Conservation (phyloP, 176 grass and related monocot genomes). For the Aegilops sharonensis region DNA sequence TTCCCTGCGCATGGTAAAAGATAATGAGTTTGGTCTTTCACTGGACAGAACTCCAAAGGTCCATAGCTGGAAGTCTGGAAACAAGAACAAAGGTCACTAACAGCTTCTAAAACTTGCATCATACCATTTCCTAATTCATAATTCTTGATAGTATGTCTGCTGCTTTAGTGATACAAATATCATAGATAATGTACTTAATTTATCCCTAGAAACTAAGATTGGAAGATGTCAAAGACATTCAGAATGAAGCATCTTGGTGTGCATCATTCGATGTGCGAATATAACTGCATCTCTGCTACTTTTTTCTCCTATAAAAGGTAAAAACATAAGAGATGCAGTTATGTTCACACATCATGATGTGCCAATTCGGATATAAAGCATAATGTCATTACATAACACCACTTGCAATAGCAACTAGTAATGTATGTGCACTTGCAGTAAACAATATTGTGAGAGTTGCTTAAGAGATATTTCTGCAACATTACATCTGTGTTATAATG, state of each 20-base stretch:
- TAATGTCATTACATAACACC: neutral
- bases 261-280: neutral
- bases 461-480: neutral
- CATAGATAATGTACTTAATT: neutral
- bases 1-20: neutral
- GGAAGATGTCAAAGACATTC: neutral
- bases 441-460: neutral
- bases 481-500: neutral
- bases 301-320: neutral
- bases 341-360: neutral
- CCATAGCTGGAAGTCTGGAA: neutral
- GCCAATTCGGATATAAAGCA: neutral
- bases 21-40: neutral
- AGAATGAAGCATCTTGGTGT: neutral
- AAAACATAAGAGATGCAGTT: neutral
- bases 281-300: neutral
- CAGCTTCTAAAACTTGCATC: neutral
- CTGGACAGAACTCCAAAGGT: conserved; percentile 2
- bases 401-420: conserved; percentile 9
- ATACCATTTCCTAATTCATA: neutral
- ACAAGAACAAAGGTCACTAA: neutral
- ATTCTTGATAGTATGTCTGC: neutral
- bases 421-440: conserved; percentile 3
- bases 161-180: neutral
- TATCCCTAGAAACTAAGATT: neutral